Base-by-base conservation (phyloP, 2,329 filamentous ascomycete species). In the Clonostachys chloroleuca region DNA sequence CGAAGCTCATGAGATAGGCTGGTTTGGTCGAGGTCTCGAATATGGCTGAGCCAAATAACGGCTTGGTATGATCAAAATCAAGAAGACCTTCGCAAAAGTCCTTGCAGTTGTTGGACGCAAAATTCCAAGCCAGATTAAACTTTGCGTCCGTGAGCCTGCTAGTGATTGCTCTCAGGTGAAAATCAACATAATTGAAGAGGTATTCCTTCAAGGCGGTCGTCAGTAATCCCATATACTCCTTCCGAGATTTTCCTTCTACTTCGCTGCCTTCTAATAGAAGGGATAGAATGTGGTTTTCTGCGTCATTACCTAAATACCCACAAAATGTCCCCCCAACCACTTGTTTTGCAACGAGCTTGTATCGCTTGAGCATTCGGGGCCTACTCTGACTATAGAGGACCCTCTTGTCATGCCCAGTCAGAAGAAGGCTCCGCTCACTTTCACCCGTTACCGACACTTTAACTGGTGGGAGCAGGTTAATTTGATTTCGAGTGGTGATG, bases 1-100 rank as follows among this genome's bases (percentile, higher is more conserved):
- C 55, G 45, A 72, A 72, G 48, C 69, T 72, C 52, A 72, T 63
- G 2, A 62, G 55, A 48, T 72, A 72, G 5, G 67, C 55, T 3
- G 54, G 57, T 40, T 46, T 40, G 8, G 30, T 13, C 12, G 36
- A 17, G 9, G 48, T 44, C 7, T 48, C 12, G 4, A 8, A 13
- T n/a, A 33, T 14, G 3, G 42, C 3, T 35, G 20, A n/a, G 10
- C 1, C 14, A 4, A 59, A 49, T 5, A 69, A 56, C 0, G 66
- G 54, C 12, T 53, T 55, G 36, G 69, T 69, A 0, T 67, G 43
- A 0, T 47, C 39, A 12, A 42, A 54, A 13, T 53, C 56, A 35
- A 70, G 69, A 0, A 67, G 43, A 0, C 47, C 56, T 51, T 67
- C 56, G 49, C 65, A 69, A 45, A 71, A 70, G 1, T 44, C 57